Evolutionary conservation across 2,329 filamentous ascomycete species (phyloP), one percentile per base, ranked within the genome.

Genomic region (Knoxdaviesia proteae): DNA sequence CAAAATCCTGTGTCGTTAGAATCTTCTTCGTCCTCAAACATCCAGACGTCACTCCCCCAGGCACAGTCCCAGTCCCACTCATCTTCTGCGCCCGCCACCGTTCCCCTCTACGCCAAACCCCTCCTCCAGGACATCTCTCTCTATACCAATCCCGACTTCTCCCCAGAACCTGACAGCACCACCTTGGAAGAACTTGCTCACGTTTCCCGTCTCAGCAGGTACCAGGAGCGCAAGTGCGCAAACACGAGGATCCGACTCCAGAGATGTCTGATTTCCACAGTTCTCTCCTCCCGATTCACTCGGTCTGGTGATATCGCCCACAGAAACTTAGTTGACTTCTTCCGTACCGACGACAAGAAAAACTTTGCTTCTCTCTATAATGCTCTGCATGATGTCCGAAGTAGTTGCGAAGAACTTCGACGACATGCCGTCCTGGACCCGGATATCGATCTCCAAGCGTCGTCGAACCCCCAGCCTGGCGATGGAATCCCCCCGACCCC

Each of bases 181-280:
- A 80, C 77, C 9, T 64, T 88, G 47, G 75, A 82, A 53, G 80
- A 87, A 58, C 71, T 88, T 49, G 80, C 80, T 42, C 80, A 86
- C 57, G 61, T 87, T 51, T 79, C 84, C 49, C 75, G 80, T 47
- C 64, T 86, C 47, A 80, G 80, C 55, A 80, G 77, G 53, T 84
- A 86, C 56, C 82, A 88, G 60, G 78, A 84, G 65, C 79, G 80
- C 65, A 81, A 83, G 65, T 74, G 80, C 60, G 68, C 71, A 49
- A 77, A 79, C 54, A 80, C 77, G 39, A 71, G 82, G 50, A 66
- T 80, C 49, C 77, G 80, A 45, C 67, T 90, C 42, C 80, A 86
- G 56, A 69, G 78, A 53, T 81, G 73, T 54, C 64, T 87, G 47
- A 72, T 87, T 42, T 81, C 79, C 20, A 82, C 78, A 38, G 80